A percentile compares a stretch with the other conserved stretches of the same genome.
phyloP scores from a whole-genome alignment of 140 eudicot genomes.

The Erigeron philadelphicus region DNA sequence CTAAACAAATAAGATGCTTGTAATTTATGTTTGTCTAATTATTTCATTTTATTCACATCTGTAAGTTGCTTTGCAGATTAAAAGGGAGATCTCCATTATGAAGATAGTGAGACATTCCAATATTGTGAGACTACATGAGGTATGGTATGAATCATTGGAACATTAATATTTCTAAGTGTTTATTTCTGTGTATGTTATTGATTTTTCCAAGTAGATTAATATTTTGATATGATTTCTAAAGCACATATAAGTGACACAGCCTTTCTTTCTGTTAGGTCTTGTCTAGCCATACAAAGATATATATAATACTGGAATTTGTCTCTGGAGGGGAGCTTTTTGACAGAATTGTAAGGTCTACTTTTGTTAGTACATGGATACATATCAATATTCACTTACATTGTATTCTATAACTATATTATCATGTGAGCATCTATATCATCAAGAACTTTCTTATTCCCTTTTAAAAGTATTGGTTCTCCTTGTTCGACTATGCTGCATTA shows the following conservation, averaged over 20 bases:
- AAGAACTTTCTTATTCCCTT: not conserved
- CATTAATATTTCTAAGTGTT: slow-evolving; percentile 1
- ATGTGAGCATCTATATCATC: slow-evolving; percentile 2
- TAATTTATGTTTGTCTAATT: not conserved
- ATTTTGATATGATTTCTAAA: slow-evolving; percentile 5
- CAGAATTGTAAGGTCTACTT: slow-evolving; percentile 67
- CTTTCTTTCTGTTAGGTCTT: slow-evolving; percentile 54
- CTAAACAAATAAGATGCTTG: slow-evolving; percentile 12
- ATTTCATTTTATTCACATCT: slow-evolving; percentile 12
- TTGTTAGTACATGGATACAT: slow-evolving; percentile 9
- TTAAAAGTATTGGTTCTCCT: not conserved
- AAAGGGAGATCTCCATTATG: slow-evolving; percentile 95
- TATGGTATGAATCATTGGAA: slow-evolving; percentile 19
- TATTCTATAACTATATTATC: not conserved
- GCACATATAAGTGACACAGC: slow-evolving; percentile 6
- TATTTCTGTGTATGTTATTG: slow-evolving; percentile 1
- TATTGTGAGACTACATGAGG: slow-evolving; percentile 94
- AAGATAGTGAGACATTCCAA: slow-evolving; percentile 98
- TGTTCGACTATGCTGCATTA: not conserved
- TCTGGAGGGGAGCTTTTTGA: slow-evolving; percentile 97
- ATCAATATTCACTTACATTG: slow-evolving; percentile 1
- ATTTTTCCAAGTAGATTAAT: not conserved
- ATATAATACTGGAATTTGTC: slow-evolving; percentile 82
- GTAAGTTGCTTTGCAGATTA: slow-evolving; percentile 61
- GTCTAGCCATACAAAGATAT: slow-evolving; percentile 76